phyloP scores from a whole-genome alignment of 495 filamentous ascomycete genomes.

The Aspergillus ellipticus region DNA sequence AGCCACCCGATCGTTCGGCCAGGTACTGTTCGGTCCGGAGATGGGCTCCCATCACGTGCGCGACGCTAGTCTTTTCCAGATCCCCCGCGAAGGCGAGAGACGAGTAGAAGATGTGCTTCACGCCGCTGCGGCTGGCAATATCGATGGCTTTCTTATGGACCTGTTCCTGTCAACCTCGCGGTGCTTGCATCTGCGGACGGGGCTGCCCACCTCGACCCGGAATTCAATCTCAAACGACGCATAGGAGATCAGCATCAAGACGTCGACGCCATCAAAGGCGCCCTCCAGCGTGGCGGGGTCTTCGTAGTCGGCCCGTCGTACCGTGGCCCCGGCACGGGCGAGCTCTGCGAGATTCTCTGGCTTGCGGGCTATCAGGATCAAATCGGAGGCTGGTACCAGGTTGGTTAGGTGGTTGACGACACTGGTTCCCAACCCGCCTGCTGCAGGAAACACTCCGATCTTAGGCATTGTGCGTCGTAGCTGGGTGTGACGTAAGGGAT shows the following conservation, averaged over 20 bases:
- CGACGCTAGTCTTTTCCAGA: conserved; percentile 40
- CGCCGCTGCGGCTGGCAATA: conserved; percentile 52
- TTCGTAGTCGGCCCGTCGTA: conserved; percentile 39
- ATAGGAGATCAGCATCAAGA: conserved; percentile 41
- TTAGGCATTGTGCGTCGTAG: conserved; percentile 17
- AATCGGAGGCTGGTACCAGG: conserved; percentile 33
- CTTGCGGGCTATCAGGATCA: conserved; percentile 44
- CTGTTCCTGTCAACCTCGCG: conserved; percentile 15
- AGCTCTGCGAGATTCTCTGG: conserved; percentile 33
- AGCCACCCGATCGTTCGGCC: conserved; percentile 18
- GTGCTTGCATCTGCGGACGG: background rate
- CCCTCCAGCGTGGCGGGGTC: conserved; percentile 22
- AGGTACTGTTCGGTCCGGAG: conserved; percentile 60
- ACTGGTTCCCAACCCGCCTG: conserved; percentile 46
- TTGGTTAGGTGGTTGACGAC: conserved; percentile 42
- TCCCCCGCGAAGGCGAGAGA: conserved; percentile 56
- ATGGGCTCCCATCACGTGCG: conserved; percentile 67
- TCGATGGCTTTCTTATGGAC: conserved; percentile 53
- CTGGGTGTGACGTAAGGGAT: background rate
- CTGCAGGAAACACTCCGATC: conserved; percentile 50
- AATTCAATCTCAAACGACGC: conserved; percentile 39
- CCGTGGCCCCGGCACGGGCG: conserved; percentile 24
- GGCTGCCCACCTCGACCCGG: conserved; percentile 23
- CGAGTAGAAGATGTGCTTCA: conserved; percentile 64
- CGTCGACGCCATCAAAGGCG: conserved; percentile 35